Evolutionary conservation across 257 asterid genomes (phyloP), one percentile per base, ranked within the genome.

Genomic region (Haberlea rhodopensis): DNA sequence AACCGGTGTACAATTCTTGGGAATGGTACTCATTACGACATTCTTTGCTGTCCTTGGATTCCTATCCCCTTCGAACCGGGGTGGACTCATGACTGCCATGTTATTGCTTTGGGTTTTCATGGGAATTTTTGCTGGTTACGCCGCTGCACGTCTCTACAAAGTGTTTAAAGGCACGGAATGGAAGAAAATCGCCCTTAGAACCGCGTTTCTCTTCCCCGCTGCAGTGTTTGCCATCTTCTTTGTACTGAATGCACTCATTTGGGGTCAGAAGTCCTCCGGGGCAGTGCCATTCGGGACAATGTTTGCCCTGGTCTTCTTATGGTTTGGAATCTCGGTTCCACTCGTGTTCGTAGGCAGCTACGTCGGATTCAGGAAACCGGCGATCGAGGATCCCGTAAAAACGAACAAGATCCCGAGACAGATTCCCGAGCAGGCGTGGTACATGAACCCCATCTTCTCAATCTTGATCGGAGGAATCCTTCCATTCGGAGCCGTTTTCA

Each of bases 31-130:
- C 3, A 85, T 87, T 49, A 85, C 86, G 21, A 87, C 83, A 88
- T 63, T 75, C 34, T 83, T 87, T 40, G 95, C 95, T 6, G 90
- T 85, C 71, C 77, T 87, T 0, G 95, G 95, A 2, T 87, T 87
- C 73, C 90, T 87, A 60, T 87, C 95, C 20, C 95, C 92, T 53
- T 85, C 95, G 18, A 84, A 84, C 31, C 77, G 92, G 11, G 95
- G 95, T 18, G 95, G 92, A 11, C 85, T 84, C n/a, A 87, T 87
- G 95, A 87, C 92, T 0, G 92, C 92, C 72, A 85, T 87, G 92
- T 73, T 87, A 28, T 76, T 85, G 48, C 85, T 85, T 18, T 87
- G 95, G 95, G 95, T 82, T 66, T 78, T 84, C 81, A 87, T 87
- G 95, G 95, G 95, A 28, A 65, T 87, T 27, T 79, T 85, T 6